Evolutionary conservation across 495 filamentous ascomycete species (phyloP).

Genomic region (Cercophora sp.): DNA sequence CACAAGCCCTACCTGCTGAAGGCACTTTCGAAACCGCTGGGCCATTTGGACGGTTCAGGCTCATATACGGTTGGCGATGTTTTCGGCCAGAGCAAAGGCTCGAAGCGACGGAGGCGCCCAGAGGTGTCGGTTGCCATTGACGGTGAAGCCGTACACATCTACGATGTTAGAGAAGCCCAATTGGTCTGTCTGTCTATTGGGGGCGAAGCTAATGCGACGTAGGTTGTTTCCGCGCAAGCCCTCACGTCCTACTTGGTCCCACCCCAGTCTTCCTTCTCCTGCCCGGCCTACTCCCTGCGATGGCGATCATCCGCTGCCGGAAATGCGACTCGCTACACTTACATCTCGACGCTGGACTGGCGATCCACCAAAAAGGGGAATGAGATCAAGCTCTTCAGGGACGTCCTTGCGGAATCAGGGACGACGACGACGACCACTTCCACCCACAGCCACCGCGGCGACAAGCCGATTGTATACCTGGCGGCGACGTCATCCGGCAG

Average conservation of each 20-base stretch:
- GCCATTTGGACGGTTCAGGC: slow-evolving; percentile 46
- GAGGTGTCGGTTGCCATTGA: slow-evolving; percentile 86
- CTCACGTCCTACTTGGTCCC: slow-evolving; percentile 82
- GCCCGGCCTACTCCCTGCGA: slow-evolving; percentile 71
- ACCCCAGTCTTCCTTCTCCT: slow-evolving; percentile 73
- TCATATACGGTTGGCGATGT: slow-evolving; percentile 66
- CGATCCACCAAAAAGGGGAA: slow-evolving; percentile 27
- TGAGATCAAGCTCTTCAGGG: slow-evolving; percentile 53
- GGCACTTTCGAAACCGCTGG: slow-evolving; percentile 61
- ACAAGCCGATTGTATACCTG: slow-evolving; percentile 26
- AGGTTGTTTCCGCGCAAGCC: slow-evolving; percentile 77
- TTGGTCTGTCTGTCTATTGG: neutral
- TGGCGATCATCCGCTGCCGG: slow-evolving; percentile 49
- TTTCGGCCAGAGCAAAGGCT: slow-evolving; percentile 60
- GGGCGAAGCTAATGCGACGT: slow-evolving; percentile 18
- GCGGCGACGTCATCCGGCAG: slow-evolving; percentile 23
- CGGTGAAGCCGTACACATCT: slow-evolving; percentile 86
- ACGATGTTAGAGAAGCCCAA: slow-evolving; percentile 76
- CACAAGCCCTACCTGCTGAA: slow-evolving; percentile 60
- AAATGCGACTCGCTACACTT: slow-evolving; percentile 67
- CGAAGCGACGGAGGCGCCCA: slow-evolving; percentile 76
- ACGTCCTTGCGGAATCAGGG: slow-evolving; percentile 59
- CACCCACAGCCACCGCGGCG: slow-evolving; percentile 16
- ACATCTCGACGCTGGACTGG: slow-evolving; percentile 46
- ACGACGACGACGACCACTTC: slow-evolving; percentile 41